A percentile compares a stretch with the other conserved stretches of the same genome.
phyloP scores from a whole-genome alignment of 2,329 filamentous ascomycete species.

The Fusarium ramigenum region DNA sequence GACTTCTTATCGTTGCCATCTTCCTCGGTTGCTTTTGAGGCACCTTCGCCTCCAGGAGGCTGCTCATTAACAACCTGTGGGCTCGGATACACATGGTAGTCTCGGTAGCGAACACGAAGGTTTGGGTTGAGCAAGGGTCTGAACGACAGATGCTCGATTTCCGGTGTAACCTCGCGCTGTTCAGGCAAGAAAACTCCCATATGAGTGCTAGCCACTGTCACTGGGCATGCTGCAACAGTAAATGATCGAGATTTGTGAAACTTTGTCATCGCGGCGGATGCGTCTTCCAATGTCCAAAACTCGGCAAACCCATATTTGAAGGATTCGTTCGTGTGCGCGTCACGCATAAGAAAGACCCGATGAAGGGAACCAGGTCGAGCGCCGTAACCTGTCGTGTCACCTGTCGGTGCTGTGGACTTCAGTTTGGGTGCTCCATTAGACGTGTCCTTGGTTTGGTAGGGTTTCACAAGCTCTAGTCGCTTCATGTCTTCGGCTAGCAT shows the following conservation, averaged over 20 bases:
- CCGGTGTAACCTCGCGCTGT: constrained; percentile 63
- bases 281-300: constrained; percentile 80
- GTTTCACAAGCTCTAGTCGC: constrained; percentile 74
- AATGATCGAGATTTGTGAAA: constrained; percentile 78
- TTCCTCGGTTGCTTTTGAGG: constrained; percentile 34
- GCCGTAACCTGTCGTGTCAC: constrained; percentile 69
- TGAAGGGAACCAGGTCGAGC: constrained; percentile 79
- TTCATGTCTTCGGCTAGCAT: constrained; percentile 76
- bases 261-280: constrained; percentile 76
- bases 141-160: constrained; percentile 73
- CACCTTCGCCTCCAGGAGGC: constrained; percentile 51
- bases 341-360: constrained; percentile 79
- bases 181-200: constrained; percentile 86
- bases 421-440: constrained; percentile 61
- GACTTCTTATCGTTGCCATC: constrained; percentile 51
- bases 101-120: constrained; percentile 79
- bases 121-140: constrained; percentile 73
- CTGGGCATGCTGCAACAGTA: constrained; percentile 78
- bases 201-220: constrained; percentile 79
- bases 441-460: constrained; percentile 55
- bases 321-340: constrained; percentile 74
- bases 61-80: constrained; percentile 68
- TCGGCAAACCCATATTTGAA: constrained; percentile 88
- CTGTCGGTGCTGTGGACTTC: constrained; percentile 67
- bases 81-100: constrained; percentile 76